Percentiles rank a stretch among this genome's conserved stretches.
phyloP scores from a whole-genome alignment of 83 land plant species.

The Picea mariana region DNA sequence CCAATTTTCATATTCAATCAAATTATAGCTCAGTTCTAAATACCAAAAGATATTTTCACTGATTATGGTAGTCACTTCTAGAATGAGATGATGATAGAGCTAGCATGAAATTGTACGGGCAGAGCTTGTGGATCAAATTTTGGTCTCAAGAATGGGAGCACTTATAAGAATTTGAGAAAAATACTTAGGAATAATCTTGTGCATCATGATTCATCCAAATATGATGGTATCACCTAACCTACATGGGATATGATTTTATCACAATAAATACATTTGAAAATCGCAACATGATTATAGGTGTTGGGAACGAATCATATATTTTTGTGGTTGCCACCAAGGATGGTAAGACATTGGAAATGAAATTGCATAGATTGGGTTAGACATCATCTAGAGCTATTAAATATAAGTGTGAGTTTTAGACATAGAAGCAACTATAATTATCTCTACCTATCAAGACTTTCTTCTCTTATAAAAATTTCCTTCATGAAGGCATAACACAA shows the following conservation, averaged over 20 bases:
- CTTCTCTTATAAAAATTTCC: slow-evolving; percentile 94
- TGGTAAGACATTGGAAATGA: slow-evolving; percentile 81
- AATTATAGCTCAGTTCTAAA: no score
- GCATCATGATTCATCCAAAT: slow-evolving; percentile 93
- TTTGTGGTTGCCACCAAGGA: slow-evolving; percentile 98
- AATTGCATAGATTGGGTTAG: slow-evolving; percentile 92
- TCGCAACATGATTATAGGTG: slow-evolving; percentile 84
- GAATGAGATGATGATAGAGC: no score
- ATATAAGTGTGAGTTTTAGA: slow-evolving; percentile 90
- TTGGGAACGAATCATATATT: slow-evolving; percentile 98
- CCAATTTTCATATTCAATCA: no score
- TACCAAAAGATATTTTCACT: no score
- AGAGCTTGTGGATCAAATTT: no score
- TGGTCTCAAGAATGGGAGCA: slow-evolving; percentile 79
- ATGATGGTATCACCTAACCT: slow-evolving; percentile 77
- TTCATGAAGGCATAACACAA: slow-evolving; percentile 99
- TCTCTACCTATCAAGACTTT: slow-evolving; percentile 95
- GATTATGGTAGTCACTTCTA: no score
- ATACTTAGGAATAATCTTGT: slow-evolving; percentile 80
- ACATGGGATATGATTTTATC: slow-evolving; percentile 93
- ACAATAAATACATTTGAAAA: slow-evolving; percentile 94
- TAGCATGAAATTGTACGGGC: no score
- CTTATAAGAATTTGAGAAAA: slow-evolving; percentile 87
- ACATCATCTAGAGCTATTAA: slow-evolving; percentile 96
- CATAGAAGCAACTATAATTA: slow-evolving; percentile 91